These are phyloP conservation scores for Brassica napus DNA, from an alignment of 345 rosid genomes.

Conservation along the genomic window DNA sequence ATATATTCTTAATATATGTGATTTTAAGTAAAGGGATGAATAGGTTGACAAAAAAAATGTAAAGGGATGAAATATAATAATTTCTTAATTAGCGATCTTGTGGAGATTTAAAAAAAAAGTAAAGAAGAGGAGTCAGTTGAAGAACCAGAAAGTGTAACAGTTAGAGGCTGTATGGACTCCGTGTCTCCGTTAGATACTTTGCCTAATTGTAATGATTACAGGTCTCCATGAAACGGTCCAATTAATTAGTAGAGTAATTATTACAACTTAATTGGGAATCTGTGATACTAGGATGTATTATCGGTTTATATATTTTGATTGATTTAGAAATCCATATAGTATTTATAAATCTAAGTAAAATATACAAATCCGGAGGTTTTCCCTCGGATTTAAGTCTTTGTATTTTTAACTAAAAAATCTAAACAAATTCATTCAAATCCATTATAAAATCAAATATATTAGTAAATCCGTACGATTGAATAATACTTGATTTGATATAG, in stretches of 20 bases:
- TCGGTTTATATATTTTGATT: too few relatives aligned
- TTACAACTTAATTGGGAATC: constrained; percentile 5
- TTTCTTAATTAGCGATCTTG: constrained; percentile 9
- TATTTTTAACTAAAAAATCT: too few relatives aligned
- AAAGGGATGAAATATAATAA: not conserved
- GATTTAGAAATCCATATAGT: too few relatives aligned
- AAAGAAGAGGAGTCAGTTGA: constrained; percentile 17
- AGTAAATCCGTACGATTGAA: too few relatives aligned
- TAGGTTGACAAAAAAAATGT: not conserved
- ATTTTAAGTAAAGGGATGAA: not conserved
- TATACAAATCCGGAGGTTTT: too few relatives aligned
- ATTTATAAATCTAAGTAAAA: too few relatives aligned
- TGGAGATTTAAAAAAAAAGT: not conserved
- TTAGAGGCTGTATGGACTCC: not conserved
- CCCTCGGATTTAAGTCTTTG: too few relatives aligned
- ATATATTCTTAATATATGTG: not conserved
- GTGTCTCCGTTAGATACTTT: constrained; percentile 15
- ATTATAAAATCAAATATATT: too few relatives aligned
- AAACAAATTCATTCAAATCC: too few relatives aligned
- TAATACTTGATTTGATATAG: too few relatives aligned
- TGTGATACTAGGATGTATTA: too few relatives aligned
- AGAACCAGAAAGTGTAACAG: constrained; percentile 29
- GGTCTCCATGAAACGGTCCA: constrained; percentile 20
- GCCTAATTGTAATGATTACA: constrained; percentile 1
- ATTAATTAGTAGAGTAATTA: constrained; percentile 8